Evolutionary conservation across 2,329 filamentous ascomycete genomes (phyloP).

Genomic region (Cytospora leucostoma): DNA sequence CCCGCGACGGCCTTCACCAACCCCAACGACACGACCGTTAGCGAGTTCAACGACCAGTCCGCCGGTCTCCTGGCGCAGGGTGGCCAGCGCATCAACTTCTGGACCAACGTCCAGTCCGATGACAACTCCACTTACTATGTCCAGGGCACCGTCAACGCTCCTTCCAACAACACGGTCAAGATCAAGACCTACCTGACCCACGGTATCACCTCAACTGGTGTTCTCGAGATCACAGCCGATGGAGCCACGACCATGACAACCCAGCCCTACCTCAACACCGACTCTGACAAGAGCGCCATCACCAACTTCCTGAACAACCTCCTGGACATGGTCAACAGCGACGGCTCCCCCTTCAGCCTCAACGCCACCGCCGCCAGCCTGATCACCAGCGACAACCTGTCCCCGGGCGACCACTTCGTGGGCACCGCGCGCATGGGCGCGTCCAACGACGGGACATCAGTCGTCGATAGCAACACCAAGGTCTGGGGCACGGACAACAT

Average conservation of each 20-base stretch:
- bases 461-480: conserved; percentile 41
- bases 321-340: conserved; percentile 33
- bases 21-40: conserved; percentile 35
- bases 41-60: conserved; percentile 39
- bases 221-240: conserved; percentile 43
- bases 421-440: conserved; percentile 37
- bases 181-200: conserved; percentile 54
- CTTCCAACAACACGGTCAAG: conserved; percentile 45
- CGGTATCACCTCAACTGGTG: conserved; percentile 49
- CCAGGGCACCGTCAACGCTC: conserved; percentile 49
- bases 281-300: conserved; percentile 35
- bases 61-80: conserved; percentile 46
- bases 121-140: conserved; percentile 42
- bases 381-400: conserved; percentile 25
- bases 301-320: conserved; percentile 34
- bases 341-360: conserved; percentile 32
- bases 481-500: conserved; percentile 64
- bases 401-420: conserved; percentile 36
- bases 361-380: conserved; percentile 28
- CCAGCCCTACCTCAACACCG: conserved; percentile 40
- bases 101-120: conserved; percentile 46
- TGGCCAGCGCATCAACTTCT: conserved; percentile 50
- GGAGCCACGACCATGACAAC: conserved; percentile 46
- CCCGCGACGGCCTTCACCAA: conserved; percentile 33
- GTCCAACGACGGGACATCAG: conserved; percentile 36